These are phyloP conservation scores for Eucalyptus tenuipes DNA, from an alignment of 345 rosid species.

Conservation along the genomic window DNA sequence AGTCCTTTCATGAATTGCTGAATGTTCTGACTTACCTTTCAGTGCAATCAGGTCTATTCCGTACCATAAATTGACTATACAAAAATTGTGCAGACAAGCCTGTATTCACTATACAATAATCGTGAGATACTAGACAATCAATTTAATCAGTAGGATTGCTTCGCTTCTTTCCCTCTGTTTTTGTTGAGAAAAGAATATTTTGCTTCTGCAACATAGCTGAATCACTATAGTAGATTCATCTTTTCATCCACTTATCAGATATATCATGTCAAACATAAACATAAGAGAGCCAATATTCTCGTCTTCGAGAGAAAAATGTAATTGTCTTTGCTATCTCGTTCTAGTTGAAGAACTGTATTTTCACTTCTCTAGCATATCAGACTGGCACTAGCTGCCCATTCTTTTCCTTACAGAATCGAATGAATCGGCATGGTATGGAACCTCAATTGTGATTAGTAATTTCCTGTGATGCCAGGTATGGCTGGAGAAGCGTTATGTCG, in stretches of 20 bases:
- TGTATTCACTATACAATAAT: background rate
- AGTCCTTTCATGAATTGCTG: background rate
- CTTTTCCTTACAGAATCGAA: background rate
- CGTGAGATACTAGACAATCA: background rate
- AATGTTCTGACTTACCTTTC: background rate
- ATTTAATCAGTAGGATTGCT: background rate
- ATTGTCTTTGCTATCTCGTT: background rate
- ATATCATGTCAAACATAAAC: background rate
- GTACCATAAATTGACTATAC: background rate
- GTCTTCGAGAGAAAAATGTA: background rate
- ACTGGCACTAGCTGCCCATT: background rate
- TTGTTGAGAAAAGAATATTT: background rate
- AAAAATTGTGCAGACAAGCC: background rate
- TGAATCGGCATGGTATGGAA: background rate
- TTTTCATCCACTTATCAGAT: background rate
- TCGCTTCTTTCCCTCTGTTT: background rate
- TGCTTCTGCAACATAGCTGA: background rate
- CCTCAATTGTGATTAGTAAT: background rate
- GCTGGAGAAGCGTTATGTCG: slow-evolving; percentile 84
- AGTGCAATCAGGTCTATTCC: background rate
- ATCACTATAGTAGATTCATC: background rate
- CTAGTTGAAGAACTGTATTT: background rate
- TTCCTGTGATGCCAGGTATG: slow-evolving; percentile 39
- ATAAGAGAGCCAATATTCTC: background rate
- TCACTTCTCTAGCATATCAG: background rate